Percentiles rank a stretch among this genome's conserved stretches.
phyloP scores from a whole-genome alignment of 305 asterid species.

The Caryopteris hybrid region DNA sequence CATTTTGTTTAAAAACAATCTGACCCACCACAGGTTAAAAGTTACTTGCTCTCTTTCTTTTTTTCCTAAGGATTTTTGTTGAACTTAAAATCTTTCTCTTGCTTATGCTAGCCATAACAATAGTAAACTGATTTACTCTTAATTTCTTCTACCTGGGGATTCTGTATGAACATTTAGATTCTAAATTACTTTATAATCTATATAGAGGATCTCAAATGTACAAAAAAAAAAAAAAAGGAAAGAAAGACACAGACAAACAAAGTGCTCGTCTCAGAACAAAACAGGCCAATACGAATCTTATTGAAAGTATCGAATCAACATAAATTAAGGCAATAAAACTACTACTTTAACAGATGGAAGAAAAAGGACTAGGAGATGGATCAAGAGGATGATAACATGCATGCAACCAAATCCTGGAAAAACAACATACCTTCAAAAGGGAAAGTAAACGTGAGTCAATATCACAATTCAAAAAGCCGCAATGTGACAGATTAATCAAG shows the following conservation, averaged over 20 bases:
- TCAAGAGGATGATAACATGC: background rate
- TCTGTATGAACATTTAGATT: background rate
- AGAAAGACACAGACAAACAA: background rate
- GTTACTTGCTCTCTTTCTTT: background rate
- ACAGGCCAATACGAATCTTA: background rate
- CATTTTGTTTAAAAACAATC: background rate
- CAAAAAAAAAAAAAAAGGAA: too few species aligned
- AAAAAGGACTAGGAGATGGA: background rate
- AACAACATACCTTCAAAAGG: constrained; percentile 70
- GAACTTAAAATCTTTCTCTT: background rate
- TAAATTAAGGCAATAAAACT: background rate
- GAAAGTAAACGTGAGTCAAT: constrained; percentile 72
- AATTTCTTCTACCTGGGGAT: background rate
- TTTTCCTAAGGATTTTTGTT: background rate
- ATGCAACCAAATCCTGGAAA: constrained; percentile 2
- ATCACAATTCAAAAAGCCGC: constrained; percentile 63
- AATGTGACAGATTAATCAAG: constrained; percentile 67
- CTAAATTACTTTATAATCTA: background rate
- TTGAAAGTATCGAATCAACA: background rate
- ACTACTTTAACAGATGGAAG: background rate
- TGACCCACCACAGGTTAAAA: background rate
- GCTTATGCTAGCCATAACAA: background rate
- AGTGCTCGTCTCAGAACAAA: background rate
- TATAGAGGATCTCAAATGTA: background rate
- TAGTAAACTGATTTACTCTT: background rate